Percentiles rank a stretch among this genome's conserved stretches.
These are phyloP conservation scores for Fallopia convolvulus DNA, from an alignment of 148 eudicot species.

Conservation along the genomic window DNA sequence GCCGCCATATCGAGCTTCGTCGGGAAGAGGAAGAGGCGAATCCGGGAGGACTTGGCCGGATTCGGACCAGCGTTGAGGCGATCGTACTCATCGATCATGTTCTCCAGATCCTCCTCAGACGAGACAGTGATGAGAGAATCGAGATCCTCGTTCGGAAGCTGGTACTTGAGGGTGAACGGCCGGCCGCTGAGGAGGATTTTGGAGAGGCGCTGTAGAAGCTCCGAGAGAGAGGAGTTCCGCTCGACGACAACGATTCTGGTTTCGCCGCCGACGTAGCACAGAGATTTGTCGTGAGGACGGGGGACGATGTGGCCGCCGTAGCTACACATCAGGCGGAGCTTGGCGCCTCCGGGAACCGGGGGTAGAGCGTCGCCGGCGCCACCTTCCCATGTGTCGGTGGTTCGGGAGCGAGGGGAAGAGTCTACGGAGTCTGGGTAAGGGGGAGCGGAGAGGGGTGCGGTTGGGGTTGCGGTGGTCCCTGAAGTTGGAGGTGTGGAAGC, in stretches of 20 bases:
- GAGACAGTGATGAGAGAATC: constrained; percentile 76
- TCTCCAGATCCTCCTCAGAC: constrained; percentile 77
- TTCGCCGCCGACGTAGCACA: constrained; percentile 84
- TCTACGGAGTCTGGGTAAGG: constrained; percentile 29
- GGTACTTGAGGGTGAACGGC: constrained; percentile 53
- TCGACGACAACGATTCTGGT: constrained; percentile 71
- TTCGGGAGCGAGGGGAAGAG: constrained; percentile 64
- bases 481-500: constrained; percentile 23
- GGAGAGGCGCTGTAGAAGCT: constrained; percentile 44
- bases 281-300: constrained; percentile 74
- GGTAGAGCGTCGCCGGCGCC: background rate
- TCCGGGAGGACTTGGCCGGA: constrained; percentile 25
- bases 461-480: constrained; percentile 17
- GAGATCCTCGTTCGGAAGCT: constrained; percentile 74
- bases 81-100: constrained; percentile 84
- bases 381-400: constrained; percentile 27
- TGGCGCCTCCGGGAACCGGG: constrained; percentile 14
- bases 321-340: constrained; percentile 82
- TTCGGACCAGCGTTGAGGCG: constrained; percentile 22
- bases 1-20: constrained; percentile 22
- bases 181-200: constrained; percentile 34
- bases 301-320: constrained; percentile 87
- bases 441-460: constrained; percentile 9
- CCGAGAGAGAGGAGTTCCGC: constrained; percentile 36
- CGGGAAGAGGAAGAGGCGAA: constrained; percentile 63